Conservation (phyloP, 305 asterid genomes). For the Fraxinus sp. region DNA sequence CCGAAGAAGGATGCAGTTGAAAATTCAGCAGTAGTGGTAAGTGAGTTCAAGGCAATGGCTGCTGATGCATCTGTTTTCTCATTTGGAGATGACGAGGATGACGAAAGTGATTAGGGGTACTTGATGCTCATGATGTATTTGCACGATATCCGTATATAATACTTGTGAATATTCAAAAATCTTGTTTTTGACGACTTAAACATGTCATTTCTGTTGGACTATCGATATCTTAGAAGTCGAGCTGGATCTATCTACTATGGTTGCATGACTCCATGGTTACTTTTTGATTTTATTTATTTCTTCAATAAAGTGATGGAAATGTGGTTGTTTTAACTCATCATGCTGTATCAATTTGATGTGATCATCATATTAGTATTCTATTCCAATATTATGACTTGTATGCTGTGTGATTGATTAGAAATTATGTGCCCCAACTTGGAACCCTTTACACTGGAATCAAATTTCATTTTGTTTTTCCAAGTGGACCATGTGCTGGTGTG, state of each 20-base stretch:
- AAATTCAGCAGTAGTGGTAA: slow-evolving; percentile 49
- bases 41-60: slow-evolving; percentile 93
- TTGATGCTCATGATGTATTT: background rate
- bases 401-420: background rate
- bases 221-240: background rate
- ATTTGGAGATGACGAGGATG: slow-evolving; percentile 94
- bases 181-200: background rate
- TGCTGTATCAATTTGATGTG: background rate
- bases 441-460: background rate
- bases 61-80: slow-evolving; percentile 97
- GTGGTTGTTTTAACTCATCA: background rate
- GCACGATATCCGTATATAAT: slow-evolving; percentile 28
- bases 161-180: slow-evolving; percentile 9
- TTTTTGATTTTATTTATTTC: background rate
- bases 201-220: background rate
- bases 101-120: slow-evolving; percentile 67
- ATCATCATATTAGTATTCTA: background rate
- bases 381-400: background rate
- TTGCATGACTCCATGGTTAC: background rate
- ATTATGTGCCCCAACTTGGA: background rate
- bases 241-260: background rate
- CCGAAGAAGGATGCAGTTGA: slow-evolving; percentile 42
- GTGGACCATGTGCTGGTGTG: background rate
- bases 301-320: background rate
- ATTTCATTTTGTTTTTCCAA: background rate